Conservation (phyloP, 768 basidiomycete genomes). For the Russula ochroleuca region DNA sequence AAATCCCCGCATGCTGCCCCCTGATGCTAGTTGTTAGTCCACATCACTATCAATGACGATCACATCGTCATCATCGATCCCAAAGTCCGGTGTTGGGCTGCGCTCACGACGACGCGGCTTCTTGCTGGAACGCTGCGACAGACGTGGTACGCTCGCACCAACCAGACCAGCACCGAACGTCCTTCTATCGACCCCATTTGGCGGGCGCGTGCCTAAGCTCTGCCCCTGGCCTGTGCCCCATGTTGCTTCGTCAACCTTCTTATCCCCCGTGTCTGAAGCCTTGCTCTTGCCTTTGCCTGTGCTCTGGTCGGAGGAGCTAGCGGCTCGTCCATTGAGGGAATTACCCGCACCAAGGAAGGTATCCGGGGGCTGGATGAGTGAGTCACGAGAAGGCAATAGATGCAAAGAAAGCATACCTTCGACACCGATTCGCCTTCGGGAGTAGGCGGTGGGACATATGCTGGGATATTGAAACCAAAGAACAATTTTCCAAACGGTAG, state of each 20-base stretch:
- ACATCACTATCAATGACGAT: conserved; percentile 80
- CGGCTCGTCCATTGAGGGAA: conserved; percentile 52
- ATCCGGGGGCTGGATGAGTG: conserved; percentile 36
- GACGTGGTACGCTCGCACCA: conserved; percentile 48
- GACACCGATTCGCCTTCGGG: conserved; percentile 14
- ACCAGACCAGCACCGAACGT: conserved; percentile 38
- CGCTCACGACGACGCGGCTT: conserved; percentile 32
- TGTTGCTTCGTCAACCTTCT: conserved; percentile 25
- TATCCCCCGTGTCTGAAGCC: conserved; percentile 28
- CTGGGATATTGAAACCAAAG: conserved; percentile 85
- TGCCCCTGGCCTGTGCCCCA: conserved; percentile 42
- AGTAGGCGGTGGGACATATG: conserved; percentile 53
- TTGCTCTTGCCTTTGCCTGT: conserved; percentile 45
- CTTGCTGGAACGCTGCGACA: conserved; percentile 39
- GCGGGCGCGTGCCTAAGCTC: conserved; percentile 41
- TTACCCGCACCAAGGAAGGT: conserved; percentile 66
- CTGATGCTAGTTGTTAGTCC: conserved; percentile 8
- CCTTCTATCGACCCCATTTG: conserved; percentile 37
- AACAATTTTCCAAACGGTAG: conserved; percentile 93
- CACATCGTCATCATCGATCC: conserved; percentile 68
- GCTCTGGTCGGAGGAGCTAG: conserved; percentile 42
- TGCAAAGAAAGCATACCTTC: conserved; percentile 24
- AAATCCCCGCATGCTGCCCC: background rate
- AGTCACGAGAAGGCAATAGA: background rate
- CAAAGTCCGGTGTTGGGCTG: conserved; percentile 76